phyloP scores from a whole-genome alignment of 495 filamentous ascomycete species.

The Eremomyces bilateralis region DNA sequence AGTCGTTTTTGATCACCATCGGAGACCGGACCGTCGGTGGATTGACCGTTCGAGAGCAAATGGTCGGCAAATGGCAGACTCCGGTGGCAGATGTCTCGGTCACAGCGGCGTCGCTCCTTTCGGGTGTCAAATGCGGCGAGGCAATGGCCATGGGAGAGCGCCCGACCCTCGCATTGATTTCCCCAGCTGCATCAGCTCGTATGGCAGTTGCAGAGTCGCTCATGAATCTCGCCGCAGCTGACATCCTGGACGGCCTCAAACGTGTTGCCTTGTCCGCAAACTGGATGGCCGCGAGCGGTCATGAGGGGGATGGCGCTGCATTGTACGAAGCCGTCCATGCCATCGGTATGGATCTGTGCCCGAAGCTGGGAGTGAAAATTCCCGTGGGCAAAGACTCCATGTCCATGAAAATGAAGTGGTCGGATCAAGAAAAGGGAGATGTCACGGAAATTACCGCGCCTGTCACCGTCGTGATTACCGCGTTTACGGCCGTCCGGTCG shows the following conservation, averaged over 20 bases:
- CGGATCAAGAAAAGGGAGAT: constrained; percentile 40
- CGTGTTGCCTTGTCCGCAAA: constrained; percentile 81
- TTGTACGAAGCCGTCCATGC: constrained; percentile 90
- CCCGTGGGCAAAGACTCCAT: constrained; percentile 96
- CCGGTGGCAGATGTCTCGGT: constrained; percentile 88
- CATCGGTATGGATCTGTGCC: constrained; percentile 72
- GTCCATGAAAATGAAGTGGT: constrained; percentile 97
- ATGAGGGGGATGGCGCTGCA: constrained; percentile 82
- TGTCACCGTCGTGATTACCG: constrained; percentile 71
- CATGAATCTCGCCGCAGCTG: constrained; percentile 76
- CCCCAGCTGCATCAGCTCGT: constrained; percentile 72
- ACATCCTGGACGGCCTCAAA: constrained; percentile 52
- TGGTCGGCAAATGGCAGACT: constrained; percentile 94
- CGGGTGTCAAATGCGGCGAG: constrained; percentile 61
- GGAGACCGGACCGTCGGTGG: constrained; percentile 83
- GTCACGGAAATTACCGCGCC: constrained; percentile 78
- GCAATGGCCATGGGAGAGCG: constrained; percentile 96
- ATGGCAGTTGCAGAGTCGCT: constrained; percentile 94
- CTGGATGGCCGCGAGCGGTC: constrained; percentile 94
- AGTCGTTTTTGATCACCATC: constrained; percentile 93
- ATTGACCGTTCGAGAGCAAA: constrained; percentile 72
- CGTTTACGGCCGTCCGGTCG: constrained; percentile 65
- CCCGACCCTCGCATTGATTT: constrained; percentile 75
- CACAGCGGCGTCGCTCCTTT: constrained; percentile 56
- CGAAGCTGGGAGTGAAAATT: constrained; percentile 68